A percentile compares a stretch with the other conserved stretches of the same genome.
phyloP scores from a whole-genome alignment of 169 alveolate species.

The Plasmodium gonderi region DNA sequence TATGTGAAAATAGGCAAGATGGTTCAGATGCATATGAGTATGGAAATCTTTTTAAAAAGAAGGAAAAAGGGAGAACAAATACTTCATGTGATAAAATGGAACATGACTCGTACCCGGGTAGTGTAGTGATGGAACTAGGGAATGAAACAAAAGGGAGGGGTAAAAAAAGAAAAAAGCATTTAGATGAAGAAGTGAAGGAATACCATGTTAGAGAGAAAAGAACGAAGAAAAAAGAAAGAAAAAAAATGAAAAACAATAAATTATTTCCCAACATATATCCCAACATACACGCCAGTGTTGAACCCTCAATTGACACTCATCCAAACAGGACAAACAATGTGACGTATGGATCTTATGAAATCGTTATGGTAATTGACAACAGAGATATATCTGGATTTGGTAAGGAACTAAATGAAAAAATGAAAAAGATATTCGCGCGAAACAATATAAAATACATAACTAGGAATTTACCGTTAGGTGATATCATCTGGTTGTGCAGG shows the following conservation, averaged over 20 bases:
- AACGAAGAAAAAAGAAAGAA: neutral
- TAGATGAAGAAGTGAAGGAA: neutral
- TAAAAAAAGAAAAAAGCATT: neutral
- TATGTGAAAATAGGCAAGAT: neutral
- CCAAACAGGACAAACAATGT: conserved; percentile 8
- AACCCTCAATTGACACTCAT: neutral
- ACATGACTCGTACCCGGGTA: neutral
- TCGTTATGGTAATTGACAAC: conserved; percentile 83
- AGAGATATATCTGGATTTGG: conserved; percentile 80
- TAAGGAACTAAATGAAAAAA: conserved; percentile 73
- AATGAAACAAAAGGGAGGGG: neutral
- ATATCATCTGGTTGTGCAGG: conserved; percentile 83
- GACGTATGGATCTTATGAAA: conserved; percentile 74
- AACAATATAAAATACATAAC: conserved; percentile 59
- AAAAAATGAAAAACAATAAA: neutral
- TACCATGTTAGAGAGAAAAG: neutral
- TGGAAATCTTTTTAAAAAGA: neutral
- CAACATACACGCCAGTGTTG: neutral
- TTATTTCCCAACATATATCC: neutral
- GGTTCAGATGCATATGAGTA: neutral
- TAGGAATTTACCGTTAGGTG: conserved; percentile 85
- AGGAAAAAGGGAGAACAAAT: neutral
- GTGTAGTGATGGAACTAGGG: neutral
- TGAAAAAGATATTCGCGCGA: conserved; percentile 72
- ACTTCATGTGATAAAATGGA: neutral